phyloP scores from a whole-genome alignment of 441 rosid species.

The Flueggea neowawraea region DNA sequence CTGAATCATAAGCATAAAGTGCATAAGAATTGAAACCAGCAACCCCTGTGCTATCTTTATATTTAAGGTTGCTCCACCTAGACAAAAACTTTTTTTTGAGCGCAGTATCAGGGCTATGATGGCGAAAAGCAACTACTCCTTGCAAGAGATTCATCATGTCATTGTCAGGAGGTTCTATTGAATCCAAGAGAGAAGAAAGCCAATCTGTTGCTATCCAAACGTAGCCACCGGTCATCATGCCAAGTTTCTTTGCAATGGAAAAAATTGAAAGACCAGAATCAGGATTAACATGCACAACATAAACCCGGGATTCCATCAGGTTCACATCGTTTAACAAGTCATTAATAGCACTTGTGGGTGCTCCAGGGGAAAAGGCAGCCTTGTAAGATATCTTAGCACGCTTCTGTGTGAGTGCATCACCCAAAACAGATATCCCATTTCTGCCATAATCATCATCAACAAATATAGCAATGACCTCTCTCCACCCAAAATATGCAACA shows the following conservation, averaged over 20 bases:
- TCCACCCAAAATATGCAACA: slow-evolving; percentile 58
- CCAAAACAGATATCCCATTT: slow-evolving; percentile 65
- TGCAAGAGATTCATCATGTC: slow-evolving; percentile 62
- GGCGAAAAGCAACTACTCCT: slow-evolving; percentile 89
- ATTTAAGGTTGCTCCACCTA: slow-evolving; percentile 50
- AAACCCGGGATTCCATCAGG: slow-evolving; percentile 81
- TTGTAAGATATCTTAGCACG: slow-evolving; percentile 75
- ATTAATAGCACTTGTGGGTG: slow-evolving; percentile 35
- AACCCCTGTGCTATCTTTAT: slow-evolving; percentile 26
- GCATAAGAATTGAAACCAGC: slow-evolving; percentile 73
- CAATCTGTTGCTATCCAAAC: slow-evolving; percentile 98
- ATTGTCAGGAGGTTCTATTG: slow-evolving; percentile 37
- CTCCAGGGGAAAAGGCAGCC: slow-evolving; percentile 67
- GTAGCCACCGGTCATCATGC: slow-evolving; percentile 68
- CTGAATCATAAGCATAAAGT: slow-evolving; percentile 85
- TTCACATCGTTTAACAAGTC: slow-evolving; percentile 56
- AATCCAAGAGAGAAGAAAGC: slow-evolving; percentile 79
- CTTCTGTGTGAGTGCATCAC: slow-evolving; percentile 71
- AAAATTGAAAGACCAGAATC: slow-evolving; percentile 76
- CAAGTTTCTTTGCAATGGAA: slow-evolving; percentile 60
- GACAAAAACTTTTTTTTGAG: slow-evolving; percentile 44
- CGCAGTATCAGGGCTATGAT: slow-evolving; percentile 65
- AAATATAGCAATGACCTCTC: slow-evolving; percentile 73
- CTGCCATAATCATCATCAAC: slow-evolving; percentile 95
- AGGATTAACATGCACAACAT: slow-evolving; percentile 85